Evolutionary conservation across 1,284 basidiomycete genomes (phyloP).

Genomic region (Phellopilus nigrolimitatus): DNA sequence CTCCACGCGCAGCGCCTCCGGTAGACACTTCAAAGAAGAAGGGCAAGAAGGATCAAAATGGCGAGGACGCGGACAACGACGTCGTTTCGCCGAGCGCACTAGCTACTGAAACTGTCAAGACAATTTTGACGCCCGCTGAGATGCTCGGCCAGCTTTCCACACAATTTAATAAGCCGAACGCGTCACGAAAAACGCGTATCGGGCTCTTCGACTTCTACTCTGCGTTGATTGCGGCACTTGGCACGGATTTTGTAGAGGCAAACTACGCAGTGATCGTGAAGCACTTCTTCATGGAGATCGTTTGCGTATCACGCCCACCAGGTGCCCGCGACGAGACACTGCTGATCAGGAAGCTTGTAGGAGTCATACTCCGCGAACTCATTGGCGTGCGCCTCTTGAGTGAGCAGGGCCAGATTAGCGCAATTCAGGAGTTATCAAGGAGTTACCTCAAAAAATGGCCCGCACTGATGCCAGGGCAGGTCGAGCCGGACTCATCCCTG

Average conservation of each 20-base stretch:
- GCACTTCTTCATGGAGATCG: slow-evolving; percentile 79
- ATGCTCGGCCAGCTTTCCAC: slow-evolving; percentile 79
- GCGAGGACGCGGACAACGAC: slow-evolving; percentile 56
- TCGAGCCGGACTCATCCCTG: slow-evolving; percentile 65
- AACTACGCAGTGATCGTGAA: slow-evolving; percentile 79
- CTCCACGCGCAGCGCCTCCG: slow-evolving; percentile 50
- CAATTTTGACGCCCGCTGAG: slow-evolving; percentile 71
- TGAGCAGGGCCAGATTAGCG: slow-evolving; percentile 89
- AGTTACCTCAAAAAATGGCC: slow-evolving; percentile 90
- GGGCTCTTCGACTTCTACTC: slow-evolving; percentile 91
- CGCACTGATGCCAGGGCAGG: slow-evolving; percentile 83
- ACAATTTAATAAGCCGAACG: slow-evolving; percentile 73
- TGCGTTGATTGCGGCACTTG: slow-evolving; percentile 73
- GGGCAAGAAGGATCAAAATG: slow-evolving; percentile 54
- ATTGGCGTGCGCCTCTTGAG: slow-evolving; percentile 85
- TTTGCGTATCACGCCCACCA: slow-evolving; percentile 50
- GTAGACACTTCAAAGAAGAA: slow-evolving; percentile 57
- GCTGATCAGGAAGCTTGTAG: slow-evolving; percentile 68
- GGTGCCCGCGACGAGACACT: slow-evolving; percentile 71
- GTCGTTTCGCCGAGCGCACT: slow-evolving; percentile 45
- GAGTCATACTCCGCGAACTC: slow-evolving; percentile 78
- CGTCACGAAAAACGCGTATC: slow-evolving; percentile 68
- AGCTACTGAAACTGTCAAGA: slow-evolving; percentile 58
- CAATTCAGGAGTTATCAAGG: slow-evolving; percentile 81
- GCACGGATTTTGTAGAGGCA: slow-evolving; percentile 72